These are phyloP conservation scores for Cucurbita argyrosperma DNA, from an alignment of 306 rosid species.

Conservation along the genomic window DNA sequence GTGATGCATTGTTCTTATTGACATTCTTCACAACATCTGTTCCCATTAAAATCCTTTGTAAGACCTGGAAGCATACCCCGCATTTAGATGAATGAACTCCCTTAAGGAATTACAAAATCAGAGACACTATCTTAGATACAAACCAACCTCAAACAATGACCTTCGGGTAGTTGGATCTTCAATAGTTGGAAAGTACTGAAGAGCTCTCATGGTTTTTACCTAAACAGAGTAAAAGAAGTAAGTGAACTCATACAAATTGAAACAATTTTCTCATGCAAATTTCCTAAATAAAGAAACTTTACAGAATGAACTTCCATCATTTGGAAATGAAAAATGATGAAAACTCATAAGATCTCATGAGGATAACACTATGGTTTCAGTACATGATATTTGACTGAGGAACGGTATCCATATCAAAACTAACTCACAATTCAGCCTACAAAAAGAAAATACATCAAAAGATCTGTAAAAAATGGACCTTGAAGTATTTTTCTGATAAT, in stretches of 20 bases:
- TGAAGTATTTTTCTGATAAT: background rate
- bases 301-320: background rate
- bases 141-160: slow-evolving; percentile 83
- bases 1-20: slow-evolving; percentile 96
- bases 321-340: background rate
- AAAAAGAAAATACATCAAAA: background rate
- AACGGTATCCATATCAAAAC: background rate
- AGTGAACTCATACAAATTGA: background rate
- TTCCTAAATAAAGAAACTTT: background rate
- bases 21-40: slow-evolving; percentile 99
- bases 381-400: background rate
- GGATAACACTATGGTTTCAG: background rate
- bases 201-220: slow-evolving; percentile 99
- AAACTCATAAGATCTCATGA: background rate
- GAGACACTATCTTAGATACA: background rate
- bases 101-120: background rate
- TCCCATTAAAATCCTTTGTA: slow-evolving; percentile 97
- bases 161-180: slow-evolving; percentile 99
- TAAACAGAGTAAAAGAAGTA: slow-evolving; percentile 18
- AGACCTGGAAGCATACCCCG: slow-evolving; percentile 54
- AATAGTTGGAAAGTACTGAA: slow-evolving; percentile 84
- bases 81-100: slow-evolving; percentile 14
- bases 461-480: background rate
- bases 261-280: background rate
- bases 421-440: background rate